These are phyloP conservation scores for Botryosphaeria dothidea DNA, from an alignment of 2,329 filamentous ascomycete species.

Conservation along the genomic window DNA sequence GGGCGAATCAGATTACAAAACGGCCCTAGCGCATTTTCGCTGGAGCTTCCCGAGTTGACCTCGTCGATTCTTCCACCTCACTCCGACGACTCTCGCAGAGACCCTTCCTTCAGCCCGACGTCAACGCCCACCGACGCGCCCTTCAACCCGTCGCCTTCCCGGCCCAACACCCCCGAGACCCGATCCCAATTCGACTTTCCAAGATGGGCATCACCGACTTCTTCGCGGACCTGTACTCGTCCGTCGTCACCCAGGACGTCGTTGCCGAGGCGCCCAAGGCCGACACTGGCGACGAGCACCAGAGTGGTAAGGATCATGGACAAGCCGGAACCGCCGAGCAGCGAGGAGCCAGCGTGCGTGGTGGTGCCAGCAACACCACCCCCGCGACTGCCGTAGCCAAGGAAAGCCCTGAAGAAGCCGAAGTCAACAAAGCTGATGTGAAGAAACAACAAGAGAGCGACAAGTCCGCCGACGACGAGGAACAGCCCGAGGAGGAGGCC, in stretches of 20 bases:
- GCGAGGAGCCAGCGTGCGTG: slow-evolving; percentile 32
- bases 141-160: not conserved
- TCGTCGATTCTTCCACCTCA: slow-evolving; percentile 19
- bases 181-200: slow-evolving; percentile 1
- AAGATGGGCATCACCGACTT: slow-evolving; percentile 65
- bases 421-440: slow-evolving; percentile 25
- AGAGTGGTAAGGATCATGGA: slow-evolving; percentile 39
- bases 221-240: slow-evolving; percentile 65
- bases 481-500: slow-evolving; percentile 62
- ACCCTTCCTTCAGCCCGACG: slow-evolving; percentile 9
- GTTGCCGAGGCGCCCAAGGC: slow-evolving; percentile 49
- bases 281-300: slow-evolving; percentile 26
- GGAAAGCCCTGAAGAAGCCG: slow-evolving; percentile 38
- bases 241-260: slow-evolving; percentile 54
- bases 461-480: slow-evolving; percentile 47
- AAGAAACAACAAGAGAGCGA: slow-evolving; percentile 31
- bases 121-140: not conserved
- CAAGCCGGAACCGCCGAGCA: slow-evolving; percentile 30
- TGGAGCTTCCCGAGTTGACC: slow-evolving; percentile 8
- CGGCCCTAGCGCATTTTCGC: slow-evolving; percentile 16
- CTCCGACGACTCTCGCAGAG: slow-evolving; percentile 11
- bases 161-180: not conserved
- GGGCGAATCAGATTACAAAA: slow-evolving; percentile 19
- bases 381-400: slow-evolving; percentile 43
- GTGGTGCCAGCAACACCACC: slow-evolving; percentile 41